A percentile compares a stretch with the other conserved stretches of the same genome.
Evolutionary conservation across 495 filamentous ascomycete genomes (phyloP).

Genomic region (Talaromyces trachyspermus): DNA sequence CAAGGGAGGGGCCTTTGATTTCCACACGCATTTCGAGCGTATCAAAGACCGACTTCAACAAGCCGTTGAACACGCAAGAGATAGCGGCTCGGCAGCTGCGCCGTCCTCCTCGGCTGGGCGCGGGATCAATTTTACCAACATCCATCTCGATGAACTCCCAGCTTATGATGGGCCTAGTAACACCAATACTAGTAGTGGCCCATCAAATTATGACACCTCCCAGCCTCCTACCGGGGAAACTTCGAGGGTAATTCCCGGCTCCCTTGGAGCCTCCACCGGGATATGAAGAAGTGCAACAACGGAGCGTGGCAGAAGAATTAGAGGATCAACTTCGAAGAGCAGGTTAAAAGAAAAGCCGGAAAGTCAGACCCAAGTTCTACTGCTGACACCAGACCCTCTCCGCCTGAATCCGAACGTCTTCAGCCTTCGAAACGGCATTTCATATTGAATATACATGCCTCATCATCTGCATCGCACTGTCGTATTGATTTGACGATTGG

Average conservation of each 20-base stretch:
- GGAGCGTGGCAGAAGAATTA: constrained; percentile 59
- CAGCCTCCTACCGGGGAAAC: constrained; percentile 5
- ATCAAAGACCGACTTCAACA: constrained; percentile 78
- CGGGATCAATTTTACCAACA: constrained; percentile 45
- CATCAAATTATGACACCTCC: not conserved
- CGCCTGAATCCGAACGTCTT: too few species aligned
- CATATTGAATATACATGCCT: too few species aligned
- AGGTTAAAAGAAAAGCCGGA: too few species aligned
- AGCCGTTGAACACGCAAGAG: constrained; percentile 61
- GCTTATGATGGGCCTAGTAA: constrained; percentile 53
- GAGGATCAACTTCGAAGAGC: constrained; percentile 39
- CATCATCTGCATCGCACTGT: too few species aligned
- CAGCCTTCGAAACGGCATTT: too few species aligned
- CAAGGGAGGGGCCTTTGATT: constrained; percentile 90
- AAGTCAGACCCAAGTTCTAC: too few species aligned
- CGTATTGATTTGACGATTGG: too few species aligned
- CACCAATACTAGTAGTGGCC: constrained; percentile 5
- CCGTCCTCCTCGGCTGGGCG: constrained; percentile 10
- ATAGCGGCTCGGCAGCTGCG: constrained; percentile 25
- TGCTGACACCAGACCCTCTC: too few species aligned
- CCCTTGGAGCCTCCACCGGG: constrained; percentile 83
- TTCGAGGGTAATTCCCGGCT: constrained; percentile 14
- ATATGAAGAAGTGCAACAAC: constrained; percentile 84
- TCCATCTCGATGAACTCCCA: constrained; percentile 77
- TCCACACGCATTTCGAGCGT: constrained; percentile 72